phyloP scores from a whole-genome alignment of 2,329 filamentous ascomycete genomes.

The Xylaria sp. region DNA sequence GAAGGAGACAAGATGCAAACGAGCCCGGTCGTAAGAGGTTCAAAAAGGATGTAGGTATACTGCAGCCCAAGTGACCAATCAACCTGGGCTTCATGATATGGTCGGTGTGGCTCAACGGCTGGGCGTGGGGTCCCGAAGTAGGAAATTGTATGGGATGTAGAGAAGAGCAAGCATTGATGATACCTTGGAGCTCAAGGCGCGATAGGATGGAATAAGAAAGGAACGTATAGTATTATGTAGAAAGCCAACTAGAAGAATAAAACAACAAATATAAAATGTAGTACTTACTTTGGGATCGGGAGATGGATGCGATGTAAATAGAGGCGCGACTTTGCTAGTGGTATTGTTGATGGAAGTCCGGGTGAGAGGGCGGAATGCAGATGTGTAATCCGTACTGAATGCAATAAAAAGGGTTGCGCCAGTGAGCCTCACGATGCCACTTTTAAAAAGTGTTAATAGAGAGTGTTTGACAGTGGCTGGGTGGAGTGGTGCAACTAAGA shows the following conservation, averaged over 20 bases:
- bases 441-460: constrained; percentile 23
- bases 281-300: constrained; percentile 22
- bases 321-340: not conserved
- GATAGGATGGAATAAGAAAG: not conserved
- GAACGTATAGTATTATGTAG: not conserved
- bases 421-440: constrained; percentile 43
- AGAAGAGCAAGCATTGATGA: not conserved
- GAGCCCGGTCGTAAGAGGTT: not conserved
- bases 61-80: constrained; percentile 32
- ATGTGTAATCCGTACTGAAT: constrained; percentile 43
- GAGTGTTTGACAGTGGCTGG: constrained; percentile 18
- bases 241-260: not conserved
- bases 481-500: constrained; percentile 42
- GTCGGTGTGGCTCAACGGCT: constrained; percentile 15
- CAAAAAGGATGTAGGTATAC: constrained; percentile 7
- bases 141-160: not conserved
- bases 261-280: not conserved
- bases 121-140: constrained; percentile 34
- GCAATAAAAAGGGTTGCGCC: constrained; percentile 39
- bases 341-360: not conserved
- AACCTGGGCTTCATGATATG: constrained; percentile 14
- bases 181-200: not conserved
- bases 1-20: constrained; percentile 24
- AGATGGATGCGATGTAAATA: not conserved
- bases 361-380: not conserved